Conservation (phyloP, 1,284 basidiomycete species). For the Phaffia rhodozyma region DNA sequence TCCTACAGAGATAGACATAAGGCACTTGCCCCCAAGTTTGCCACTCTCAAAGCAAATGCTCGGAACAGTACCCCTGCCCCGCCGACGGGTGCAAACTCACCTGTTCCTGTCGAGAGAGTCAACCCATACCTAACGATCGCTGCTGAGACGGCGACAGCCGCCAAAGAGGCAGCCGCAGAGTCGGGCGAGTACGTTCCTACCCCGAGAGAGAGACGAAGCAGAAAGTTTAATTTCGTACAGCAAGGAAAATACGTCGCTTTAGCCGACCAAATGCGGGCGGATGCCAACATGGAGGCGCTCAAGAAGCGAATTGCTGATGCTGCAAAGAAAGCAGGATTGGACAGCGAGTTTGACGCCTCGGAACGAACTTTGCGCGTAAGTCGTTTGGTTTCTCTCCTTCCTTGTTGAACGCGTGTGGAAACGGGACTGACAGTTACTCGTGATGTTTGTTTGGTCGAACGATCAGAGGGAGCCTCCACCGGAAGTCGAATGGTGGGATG, state of each 20-base stretch:
- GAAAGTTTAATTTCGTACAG: conserved; percentile 69
- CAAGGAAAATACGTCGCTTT: conserved; percentile 82
- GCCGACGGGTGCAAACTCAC: conserved; percentile 38
- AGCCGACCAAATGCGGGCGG: conserved; percentile 72
- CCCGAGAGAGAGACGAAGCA: conserved; percentile 55
- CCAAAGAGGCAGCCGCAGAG: conserved; percentile 41
- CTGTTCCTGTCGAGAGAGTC: conserved; percentile 26
- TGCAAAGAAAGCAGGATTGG: conserved; percentile 81
- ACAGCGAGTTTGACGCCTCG: conserved; percentile 77
- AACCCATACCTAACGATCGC: conserved; percentile 42
- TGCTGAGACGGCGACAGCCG: conserved; percentile 10
- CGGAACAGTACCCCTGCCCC: conserved; percentile 45
- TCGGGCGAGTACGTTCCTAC: conserved; percentile 42
- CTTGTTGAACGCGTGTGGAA: not conserved
- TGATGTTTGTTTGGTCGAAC: not conserved
- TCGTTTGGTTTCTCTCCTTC: conserved; percentile 19
- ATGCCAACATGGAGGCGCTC: conserved; percentile 73
- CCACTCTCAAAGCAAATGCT: conserved; percentile 76
- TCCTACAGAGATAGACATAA: conserved; percentile 70
- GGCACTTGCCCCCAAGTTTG: conserved; percentile 94
- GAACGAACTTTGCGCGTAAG: conserved; percentile 73
- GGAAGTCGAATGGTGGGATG: conserved; percentile 95
- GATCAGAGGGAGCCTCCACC: conserved; percentile 68
- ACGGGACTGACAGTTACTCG: not conserved
- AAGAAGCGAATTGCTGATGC: conserved; percentile 87